Evolutionary conservation across 2,329 filamentous ascomycete genomes (phyloP).

Genomic region (Diaporthe longicolla): DNA sequence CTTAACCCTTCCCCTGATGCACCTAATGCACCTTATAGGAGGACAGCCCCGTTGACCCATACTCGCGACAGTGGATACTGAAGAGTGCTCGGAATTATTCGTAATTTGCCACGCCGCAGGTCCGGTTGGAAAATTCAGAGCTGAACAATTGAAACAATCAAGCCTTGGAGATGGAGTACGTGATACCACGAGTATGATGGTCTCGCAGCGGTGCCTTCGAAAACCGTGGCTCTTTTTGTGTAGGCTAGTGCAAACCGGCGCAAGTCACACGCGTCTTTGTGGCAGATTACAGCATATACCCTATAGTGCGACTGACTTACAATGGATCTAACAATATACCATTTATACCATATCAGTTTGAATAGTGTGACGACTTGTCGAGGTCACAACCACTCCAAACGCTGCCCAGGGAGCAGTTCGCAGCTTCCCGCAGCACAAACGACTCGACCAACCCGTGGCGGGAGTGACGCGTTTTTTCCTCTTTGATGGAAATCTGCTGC

Average conservation of each 20-base stretch:
- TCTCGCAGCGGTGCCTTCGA: not conserved
- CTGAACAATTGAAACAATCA: not conserved
- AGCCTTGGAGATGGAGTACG: too few relatives aligned
- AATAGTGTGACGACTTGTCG: not conserved
- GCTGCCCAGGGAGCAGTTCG: not conserved
- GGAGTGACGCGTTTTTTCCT: slow-evolving; percentile 27
- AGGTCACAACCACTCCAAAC: not conserved
- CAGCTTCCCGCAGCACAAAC: not conserved
- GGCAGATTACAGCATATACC: not conserved
- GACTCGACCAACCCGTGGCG: not conserved
- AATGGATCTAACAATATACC: not conserved
- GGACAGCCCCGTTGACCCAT: slow-evolving; percentile 41
- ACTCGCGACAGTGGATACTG: slow-evolving; percentile 72
- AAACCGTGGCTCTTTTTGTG: not conserved
- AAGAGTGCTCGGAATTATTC: slow-evolving; percentile 65
- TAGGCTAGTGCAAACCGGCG: not conserved
- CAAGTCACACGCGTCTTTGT: not conserved
- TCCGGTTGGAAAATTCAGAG: not conserved
- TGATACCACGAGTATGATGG: not conserved
- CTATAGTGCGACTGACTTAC: not conserved
- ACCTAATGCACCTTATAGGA: not conserved
- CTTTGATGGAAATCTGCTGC: slow-evolving; percentile 8
- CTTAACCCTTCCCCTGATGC: not conserved
- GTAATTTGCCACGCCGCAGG: slow-evolving; percentile 39
- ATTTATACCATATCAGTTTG: not conserved